These are phyloP conservation scores for Sextonia rubra DNA, from an alignment of 164 flowering plant species.

Conservation along the genomic window DNA sequence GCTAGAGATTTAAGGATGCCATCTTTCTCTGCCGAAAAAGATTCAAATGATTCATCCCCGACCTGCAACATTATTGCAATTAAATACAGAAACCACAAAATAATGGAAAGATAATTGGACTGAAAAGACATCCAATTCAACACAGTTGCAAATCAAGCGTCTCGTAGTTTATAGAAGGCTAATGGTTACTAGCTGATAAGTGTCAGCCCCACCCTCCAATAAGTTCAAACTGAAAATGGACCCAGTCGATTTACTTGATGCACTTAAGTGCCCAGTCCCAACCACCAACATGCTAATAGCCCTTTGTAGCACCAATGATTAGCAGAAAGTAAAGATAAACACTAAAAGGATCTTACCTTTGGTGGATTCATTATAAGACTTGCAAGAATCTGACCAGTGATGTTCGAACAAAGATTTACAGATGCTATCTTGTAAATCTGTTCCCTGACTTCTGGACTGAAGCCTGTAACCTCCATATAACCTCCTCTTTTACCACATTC, in stretches of 20 bases:
- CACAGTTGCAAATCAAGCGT: background rate
- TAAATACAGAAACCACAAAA: background rate
- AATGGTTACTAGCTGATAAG: background rate
- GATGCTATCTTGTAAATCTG: slow-evolving; percentile 97
- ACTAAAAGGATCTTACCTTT: slow-evolving; percentile 45
- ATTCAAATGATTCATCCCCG: slow-evolving; percentile 93
- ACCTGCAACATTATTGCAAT: slow-evolving; percentile 42
- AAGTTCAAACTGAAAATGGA: background rate
- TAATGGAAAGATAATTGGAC: background rate
- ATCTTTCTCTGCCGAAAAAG: slow-evolving; percentile 72
- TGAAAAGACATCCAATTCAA: background rate
- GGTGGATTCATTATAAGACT: slow-evolving; percentile 99
- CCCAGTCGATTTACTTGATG: background rate
- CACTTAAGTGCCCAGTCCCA: background rate
- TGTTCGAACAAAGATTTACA: slow-evolving; percentile 93
- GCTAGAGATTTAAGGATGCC: slow-evolving; percentile 82
- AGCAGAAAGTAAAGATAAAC: background rate
- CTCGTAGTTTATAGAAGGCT: background rate
- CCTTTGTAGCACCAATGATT: background rate
- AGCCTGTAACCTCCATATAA: slow-evolving; percentile 98
- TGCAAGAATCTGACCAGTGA: slow-evolving; percentile 96
- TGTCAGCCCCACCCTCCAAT: background rate
- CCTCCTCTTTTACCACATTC: slow-evolving; percentile 99
- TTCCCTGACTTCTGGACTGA: slow-evolving; percentile 69
- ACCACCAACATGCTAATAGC: background rate